A percentile compares a stretch with the other conserved stretches of the same genome.
Evolutionary conservation across 163 green algal species (phyloP).

Genomic region (Scenedesmus sp.): DNA sequence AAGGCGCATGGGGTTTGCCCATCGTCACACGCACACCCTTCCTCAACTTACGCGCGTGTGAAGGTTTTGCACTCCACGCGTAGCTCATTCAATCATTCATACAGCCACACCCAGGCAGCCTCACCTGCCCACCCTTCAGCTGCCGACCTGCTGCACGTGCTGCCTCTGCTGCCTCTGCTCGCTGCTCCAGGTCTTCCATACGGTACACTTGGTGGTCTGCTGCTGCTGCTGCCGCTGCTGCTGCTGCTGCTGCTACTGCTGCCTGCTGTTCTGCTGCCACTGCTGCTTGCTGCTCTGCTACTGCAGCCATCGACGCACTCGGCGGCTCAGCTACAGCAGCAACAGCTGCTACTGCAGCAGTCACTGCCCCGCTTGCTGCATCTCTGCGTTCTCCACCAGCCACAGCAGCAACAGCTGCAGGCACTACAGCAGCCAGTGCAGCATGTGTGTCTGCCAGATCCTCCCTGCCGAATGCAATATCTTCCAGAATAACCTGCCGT

Average conservation of each 20-base stretch:
- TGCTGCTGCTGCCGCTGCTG: not conserved
- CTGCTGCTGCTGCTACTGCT: not conserved
- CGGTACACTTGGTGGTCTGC: slow-evolving; percentile 3
- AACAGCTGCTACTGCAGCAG: not conserved
- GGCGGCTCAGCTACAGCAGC: not conserved
- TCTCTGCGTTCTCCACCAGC: not conserved
- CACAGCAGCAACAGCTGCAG: not conserved
- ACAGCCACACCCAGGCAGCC: not conserved
- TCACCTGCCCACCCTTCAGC: not conserved
- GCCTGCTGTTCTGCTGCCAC: not conserved
- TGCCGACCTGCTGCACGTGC: not conserved
- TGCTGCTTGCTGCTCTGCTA: not conserved
- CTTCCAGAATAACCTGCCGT: not conserved
- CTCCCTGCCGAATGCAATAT: not conserved
- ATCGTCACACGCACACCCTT: not conserved
- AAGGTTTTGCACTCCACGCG: no score
- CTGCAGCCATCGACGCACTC: not conserved
- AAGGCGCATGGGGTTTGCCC: no score
- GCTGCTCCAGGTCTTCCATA: slow-evolving; percentile 20
- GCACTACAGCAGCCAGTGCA: not conserved
- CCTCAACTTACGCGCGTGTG: no score
- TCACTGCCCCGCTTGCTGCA: not conserved
- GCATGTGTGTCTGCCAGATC: slow-evolving; percentile 17
- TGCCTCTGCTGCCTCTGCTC: not conserved
- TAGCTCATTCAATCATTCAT: not conserved